phyloP scores from a whole-genome alignment of 1,284 basidiomycete species.

The Cerioporus squamosus region DNA sequence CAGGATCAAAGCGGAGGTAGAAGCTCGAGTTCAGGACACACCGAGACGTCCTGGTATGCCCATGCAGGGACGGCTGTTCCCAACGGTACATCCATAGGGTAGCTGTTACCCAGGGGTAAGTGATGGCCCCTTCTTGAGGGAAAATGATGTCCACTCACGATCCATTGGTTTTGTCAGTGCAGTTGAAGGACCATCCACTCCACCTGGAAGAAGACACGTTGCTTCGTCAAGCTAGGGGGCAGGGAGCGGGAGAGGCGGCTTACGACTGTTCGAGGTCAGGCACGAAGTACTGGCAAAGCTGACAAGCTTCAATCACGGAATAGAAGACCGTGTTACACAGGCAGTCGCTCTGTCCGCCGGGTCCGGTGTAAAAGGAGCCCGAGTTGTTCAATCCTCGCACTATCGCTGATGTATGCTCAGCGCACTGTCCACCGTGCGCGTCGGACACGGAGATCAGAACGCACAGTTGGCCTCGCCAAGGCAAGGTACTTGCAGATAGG shows the following conservation, averaged over 20 bases:
- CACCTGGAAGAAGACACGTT: too few relatives aligned
- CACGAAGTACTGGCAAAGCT: neutral
- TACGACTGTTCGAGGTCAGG: neutral
- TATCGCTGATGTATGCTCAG: neutral
- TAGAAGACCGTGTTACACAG: neutral
- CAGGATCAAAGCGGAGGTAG: too few relatives aligned
- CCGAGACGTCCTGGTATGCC: constrained; percentile 15
- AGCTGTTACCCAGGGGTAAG: neutral
- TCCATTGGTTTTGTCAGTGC: neutral
- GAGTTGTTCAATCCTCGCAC: neutral
- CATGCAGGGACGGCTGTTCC: constrained; percentile 10
- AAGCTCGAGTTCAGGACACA: neutral
- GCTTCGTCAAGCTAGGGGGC: too few relatives aligned
- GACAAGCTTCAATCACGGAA: neutral
- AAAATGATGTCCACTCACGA: too few relatives aligned
- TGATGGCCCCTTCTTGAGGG: too few relatives aligned
- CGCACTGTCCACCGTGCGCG: too few relatives aligned
- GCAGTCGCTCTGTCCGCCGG: neutral
- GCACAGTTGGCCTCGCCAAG: too few relatives aligned
- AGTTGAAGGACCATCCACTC: neutral
- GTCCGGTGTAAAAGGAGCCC: neutral
- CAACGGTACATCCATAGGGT: constrained; percentile 7
- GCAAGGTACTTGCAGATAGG: neutral
- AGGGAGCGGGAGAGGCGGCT: too few relatives aligned
- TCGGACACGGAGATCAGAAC: too few relatives aligned